Base-by-base conservation (phyloP, 768 basidiomycete genomes). In the Mycena polygramma region DNA sequence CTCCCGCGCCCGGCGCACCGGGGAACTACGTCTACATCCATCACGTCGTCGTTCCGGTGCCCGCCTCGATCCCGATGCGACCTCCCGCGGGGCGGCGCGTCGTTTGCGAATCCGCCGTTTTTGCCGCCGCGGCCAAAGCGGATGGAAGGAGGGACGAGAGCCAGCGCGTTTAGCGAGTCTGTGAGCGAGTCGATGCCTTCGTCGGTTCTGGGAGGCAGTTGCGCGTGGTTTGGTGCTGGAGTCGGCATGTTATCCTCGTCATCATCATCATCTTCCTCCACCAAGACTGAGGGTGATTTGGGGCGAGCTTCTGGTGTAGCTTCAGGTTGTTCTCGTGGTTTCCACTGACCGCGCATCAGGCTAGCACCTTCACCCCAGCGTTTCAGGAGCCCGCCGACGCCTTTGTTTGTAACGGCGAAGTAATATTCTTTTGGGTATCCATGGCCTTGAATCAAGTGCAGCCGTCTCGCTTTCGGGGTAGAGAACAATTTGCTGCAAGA, bases 381-480 rank as follows among this genome's bases (percentile, higher is more conserved):
- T 77, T 89, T 88, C 64, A 95, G 79, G 20, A 96, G 81, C 5
- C 92, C 93, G 15, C 94, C 94, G 15, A 96, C 89, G 24, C 96
- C 96, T 77, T 94, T 95, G 81, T 96, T 96, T 19, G 94, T 96
- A 22, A 97, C 92, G 22, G 93, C 89, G 78, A 97, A 97, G 81
- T 95, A 97, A 79, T 92, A 97, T 76, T 96, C 89, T 77, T 94
- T 94, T 7, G 95, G 95, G 77, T 92, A 97, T 59, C 86, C 89
- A 75, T 97, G 96, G 17, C 85, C 88, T 74, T 91, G 86, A 54
- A 97, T 94, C 61, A 97, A 86, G 82, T 97, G 96, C 52, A 93
- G 83, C 26, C 96, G 83, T 20, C 96, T 87, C 19, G 88, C 81
- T 79, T 93, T 95, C 0, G 95, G 96, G 1, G 88, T 91, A 10